Evolutionary conservation across 352 stramenopile species (phyloP), one percentile per base, ranked within the genome.

Genomic region (Phytophthora idaei): DNA sequence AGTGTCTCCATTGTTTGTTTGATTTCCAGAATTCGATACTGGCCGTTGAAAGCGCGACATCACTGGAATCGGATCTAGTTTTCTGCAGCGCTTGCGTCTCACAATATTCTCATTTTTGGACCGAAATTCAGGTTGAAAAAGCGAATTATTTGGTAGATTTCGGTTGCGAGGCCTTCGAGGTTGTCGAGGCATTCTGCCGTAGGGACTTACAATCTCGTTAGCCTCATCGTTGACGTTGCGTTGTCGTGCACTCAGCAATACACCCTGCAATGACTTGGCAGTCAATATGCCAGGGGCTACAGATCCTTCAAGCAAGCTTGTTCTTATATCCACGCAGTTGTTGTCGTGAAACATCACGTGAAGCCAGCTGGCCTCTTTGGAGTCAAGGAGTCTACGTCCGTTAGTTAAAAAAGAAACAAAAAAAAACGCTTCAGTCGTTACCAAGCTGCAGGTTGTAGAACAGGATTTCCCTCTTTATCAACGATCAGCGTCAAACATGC

Each of bases 211-310:
- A 32, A 74, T 57, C 5, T 63, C 45, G 14, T 56, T 32, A 14
- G 7, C 0, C 12, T 45, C 25, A 21, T 31, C 25, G 21, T 61
- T 37, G 14, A 28, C 3, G 9, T 60, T 44, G 41, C 66, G 57
- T 4, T 61, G 69, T 27, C 54, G 39, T 29, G 47, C 51, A 44
- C 14, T 21, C 17, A 21, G 41, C 31, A 67, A 25, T 17, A 62
- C 46, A 29, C 32, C 28, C 39, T 77, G 64, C 4, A 82, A 59
- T 42, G 64, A 56, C 49, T 71, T 65, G 11, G 68, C 71, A 7
- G 59, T 78, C 34, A 82, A 44, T 42, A 79, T 74, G 1, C 66
- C 73, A 4, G 60, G 64, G 15, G 36, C 34, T 36, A 21, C 8
- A 0, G 36, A 7, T 21, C 29, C 11, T 62, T 53, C 41, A 11